Conservation (phyloP, 306 rosid species). For the Lagenaria siceraria region DNA sequence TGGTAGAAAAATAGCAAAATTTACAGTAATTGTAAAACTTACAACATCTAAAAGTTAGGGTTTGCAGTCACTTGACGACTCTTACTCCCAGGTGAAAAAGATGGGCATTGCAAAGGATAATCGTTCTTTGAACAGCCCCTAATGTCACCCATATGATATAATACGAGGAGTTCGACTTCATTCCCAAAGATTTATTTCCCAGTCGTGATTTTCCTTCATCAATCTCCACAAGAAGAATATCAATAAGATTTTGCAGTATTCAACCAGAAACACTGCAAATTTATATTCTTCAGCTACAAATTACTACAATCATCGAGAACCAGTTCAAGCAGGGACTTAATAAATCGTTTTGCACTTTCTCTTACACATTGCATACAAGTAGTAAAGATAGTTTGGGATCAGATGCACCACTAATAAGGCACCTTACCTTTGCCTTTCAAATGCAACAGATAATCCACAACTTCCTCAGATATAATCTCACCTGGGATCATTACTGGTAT, state of each 20-base stretch:
- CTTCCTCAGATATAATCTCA: conserved; percentile 46
- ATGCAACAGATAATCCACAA: conserved; percentile 48
- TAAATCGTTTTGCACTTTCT: neutral
- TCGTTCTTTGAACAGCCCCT: neutral
- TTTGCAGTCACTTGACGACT: neutral
- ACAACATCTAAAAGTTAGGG: neutral
- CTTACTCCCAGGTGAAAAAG: neutral
- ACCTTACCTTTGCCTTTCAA: conserved; percentile 41
- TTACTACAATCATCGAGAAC: neutral
- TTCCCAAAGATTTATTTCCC: neutral
- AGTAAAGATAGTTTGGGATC: conserved; percentile 57
- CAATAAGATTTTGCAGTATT: neutral
- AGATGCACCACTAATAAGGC: conserved; percentile 62
- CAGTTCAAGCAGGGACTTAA: neutral
- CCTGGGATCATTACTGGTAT: conserved; percentile 75
- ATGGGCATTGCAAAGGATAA: neutral
- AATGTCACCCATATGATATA: neutral
- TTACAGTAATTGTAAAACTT: neutral
- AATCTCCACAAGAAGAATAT: neutral
- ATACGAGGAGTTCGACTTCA: neutral
- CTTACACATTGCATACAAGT: conserved; percentile 37
- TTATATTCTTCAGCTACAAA: neutral
- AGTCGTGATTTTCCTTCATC: neutral
- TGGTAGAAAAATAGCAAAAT: neutral
- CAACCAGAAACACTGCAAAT: neutral